phyloP scores from a whole-genome alignment of 2,329 filamentous ascomycete genomes.

The Helminthosporium solani region DNA sequence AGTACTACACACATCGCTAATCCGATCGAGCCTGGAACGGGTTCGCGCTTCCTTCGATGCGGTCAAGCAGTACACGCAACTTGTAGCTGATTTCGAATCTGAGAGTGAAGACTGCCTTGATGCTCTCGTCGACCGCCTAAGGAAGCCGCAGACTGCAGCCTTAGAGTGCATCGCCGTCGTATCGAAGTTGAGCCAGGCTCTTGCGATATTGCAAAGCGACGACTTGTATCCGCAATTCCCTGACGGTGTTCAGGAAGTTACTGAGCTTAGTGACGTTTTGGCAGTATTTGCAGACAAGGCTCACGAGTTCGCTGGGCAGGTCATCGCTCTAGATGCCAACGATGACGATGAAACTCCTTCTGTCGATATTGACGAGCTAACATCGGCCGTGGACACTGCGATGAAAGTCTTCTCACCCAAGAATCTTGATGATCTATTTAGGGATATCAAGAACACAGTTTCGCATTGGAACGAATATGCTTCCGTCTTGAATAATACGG shows the following conservation, averaged over 20 bases:
- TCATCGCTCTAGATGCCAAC: constrained; percentile 1
- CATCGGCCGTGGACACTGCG: not conserved
- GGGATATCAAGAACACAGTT: constrained; percentile 43
- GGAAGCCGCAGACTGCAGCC: constrained; percentile 14
- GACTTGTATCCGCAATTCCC: constrained; percentile 31
- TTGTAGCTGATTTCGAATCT: constrained; percentile 7
- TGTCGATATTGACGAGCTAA: not conserved
- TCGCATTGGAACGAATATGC: constrained; percentile 66
- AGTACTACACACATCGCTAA: constrained; percentile 6
- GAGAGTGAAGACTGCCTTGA: constrained; percentile 4
- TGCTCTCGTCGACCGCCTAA: constrained; percentile 17
- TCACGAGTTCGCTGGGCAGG: constrained; percentile 11
- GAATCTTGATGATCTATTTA: constrained; percentile 10
- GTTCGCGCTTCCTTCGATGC: constrained; percentile 10
- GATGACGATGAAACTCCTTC: not conserved
- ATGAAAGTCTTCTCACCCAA: constrained; percentile 5
- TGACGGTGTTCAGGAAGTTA: constrained; percentile 20
- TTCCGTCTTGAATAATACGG: constrained; percentile 46
- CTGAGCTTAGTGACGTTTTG: not conserved
- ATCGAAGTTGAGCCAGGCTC: constrained; percentile 22
- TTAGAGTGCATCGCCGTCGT: constrained; percentile 20
- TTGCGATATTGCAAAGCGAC: constrained; percentile 24
- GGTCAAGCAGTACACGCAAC: constrained; percentile 3
- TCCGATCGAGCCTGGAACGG: constrained; percentile 9
- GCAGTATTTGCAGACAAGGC: constrained; percentile 11